Evolutionary conservation across 1,139 yeast genomes (phyloP).

Genomic region (Wickerhamomyces sp.): DNA sequence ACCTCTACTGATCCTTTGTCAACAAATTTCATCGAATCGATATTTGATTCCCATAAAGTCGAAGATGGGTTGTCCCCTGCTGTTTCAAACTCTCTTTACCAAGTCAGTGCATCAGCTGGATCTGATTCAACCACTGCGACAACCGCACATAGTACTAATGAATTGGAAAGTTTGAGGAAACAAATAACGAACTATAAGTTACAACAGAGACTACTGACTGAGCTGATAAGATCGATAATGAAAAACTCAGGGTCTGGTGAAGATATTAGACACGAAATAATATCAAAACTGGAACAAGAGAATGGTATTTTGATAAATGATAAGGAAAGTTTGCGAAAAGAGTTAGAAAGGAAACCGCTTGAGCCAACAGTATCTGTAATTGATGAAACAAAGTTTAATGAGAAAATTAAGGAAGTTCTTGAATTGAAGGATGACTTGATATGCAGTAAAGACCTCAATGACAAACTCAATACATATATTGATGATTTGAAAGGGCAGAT

Average conservation of each 20-base stretch:
- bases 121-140: slow-evolving; percentile 20
- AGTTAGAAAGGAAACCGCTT: slow-evolving; percentile 12
- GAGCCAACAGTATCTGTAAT: slow-evolving; percentile 2
- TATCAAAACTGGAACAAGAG: slow-evolving; percentile 23
- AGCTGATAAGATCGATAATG: slow-evolving; percentile 29
- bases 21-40: slow-evolving; percentile 19
- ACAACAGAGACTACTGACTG: slow-evolving; percentile 29
- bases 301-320: slow-evolving; percentile 16
- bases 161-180: slow-evolving; percentile 28
- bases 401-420: slow-evolving; percentile 20
- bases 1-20: slow-evolving; percentile 2
- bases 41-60: slow-evolving; percentile 13
- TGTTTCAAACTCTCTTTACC: slow-evolving; percentile 18
- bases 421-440: slow-evolving; percentile 24
- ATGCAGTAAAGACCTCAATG: slow-evolving; percentile 23
- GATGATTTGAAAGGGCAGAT: slow-evolving; percentile 21
- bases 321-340: slow-evolving; percentile 16
- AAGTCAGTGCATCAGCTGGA: slow-evolving; percentile 15
- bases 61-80: slow-evolving; percentile 10
- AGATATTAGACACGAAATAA: slow-evolving; percentile 23
- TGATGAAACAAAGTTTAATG: slow-evolving; percentile 13
- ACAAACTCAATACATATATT: slow-evolving; percentile 19
- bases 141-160: slow-evolving; percentile 18
- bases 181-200: slow-evolving; percentile 32
- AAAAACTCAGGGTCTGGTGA: slow-evolving; percentile 20